A percentile compares a stretch with the other conserved stretches of the same genome.
phyloP scores from a whole-genome alignment of 768 basidiomycete species.

The Tulasnella sp. region DNA sequence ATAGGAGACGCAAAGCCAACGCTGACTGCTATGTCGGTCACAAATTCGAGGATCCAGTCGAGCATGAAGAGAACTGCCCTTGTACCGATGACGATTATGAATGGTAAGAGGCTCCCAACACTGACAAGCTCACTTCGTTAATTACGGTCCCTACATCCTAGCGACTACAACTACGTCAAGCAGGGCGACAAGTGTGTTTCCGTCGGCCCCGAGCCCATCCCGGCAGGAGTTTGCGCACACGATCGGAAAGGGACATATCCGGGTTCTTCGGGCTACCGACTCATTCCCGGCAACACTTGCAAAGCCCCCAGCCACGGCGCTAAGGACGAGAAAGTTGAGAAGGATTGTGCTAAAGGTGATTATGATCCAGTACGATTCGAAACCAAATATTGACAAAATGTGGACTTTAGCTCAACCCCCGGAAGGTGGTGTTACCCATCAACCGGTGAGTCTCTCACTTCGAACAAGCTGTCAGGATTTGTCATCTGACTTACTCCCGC shows the following conservation, averaged over 20 bases:
- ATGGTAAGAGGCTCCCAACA: constrained; percentile 43
- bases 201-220: constrained; percentile 79
- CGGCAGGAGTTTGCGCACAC: constrained; percentile 52
- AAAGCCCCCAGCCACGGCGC: constrained; percentile 40
- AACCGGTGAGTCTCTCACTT: constrained; percentile 39
- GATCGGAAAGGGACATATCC: constrained; percentile 49
- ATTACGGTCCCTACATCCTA: constrained; percentile 23
- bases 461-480: neutral
- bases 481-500: neutral
- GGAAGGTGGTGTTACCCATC: constrained; percentile 68
- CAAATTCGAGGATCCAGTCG: constrained; percentile 79
- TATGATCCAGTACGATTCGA: neutral
- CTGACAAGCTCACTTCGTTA: neutral
- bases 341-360: constrained; percentile 68
- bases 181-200: constrained; percentile 67
- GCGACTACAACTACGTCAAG: constrained; percentile 83
- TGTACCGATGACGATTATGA: constrained; percentile 88
- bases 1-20: constrained; percentile 66
- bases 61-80: constrained; percentile 67
- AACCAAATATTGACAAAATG: neutral
- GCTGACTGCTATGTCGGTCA: constrained; percentile 84
- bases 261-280: constrained; percentile 86
- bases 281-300: constrained; percentile 90
- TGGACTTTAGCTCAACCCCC: constrained; percentile 51
- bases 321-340: constrained; percentile 59